phyloP scores from a whole-genome alignment of 257 asterid species.

The Solanum sejunctum region DNA sequence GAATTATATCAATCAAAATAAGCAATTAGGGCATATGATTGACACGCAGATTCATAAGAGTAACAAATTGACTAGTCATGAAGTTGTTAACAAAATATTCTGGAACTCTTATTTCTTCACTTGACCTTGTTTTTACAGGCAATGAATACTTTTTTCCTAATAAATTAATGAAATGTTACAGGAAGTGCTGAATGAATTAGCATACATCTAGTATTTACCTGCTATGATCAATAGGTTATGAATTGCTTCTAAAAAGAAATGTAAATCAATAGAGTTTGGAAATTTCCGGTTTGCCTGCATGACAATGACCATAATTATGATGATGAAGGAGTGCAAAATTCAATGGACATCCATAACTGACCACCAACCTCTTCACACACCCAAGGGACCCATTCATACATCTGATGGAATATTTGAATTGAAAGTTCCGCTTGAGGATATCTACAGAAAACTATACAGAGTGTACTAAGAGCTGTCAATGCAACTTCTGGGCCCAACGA shows the following conservation, averaged over 20 bases:
- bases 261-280: slow-evolving; percentile 30
- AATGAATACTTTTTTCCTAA: neutral
- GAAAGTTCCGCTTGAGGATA: slow-evolving; percentile 48
- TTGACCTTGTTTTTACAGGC: neutral
- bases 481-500: slow-evolving; percentile 40
- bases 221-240: slow-evolving; percentile 43
- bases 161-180: neutral
- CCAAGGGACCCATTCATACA: slow-evolving; percentile 76
- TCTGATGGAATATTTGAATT: slow-evolving; percentile 34
- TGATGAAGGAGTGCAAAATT: neutral
- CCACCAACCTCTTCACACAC: slow-evolving; percentile 59
- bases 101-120: neutral
- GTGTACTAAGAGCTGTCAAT: slow-evolving; percentile 58
- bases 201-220: slow-evolving; percentile 26
- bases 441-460: slow-evolving; percentile 61
- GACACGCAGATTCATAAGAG: neutral
- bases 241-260: slow-evolving; percentile 72
- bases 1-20: neutral
- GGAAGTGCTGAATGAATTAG: neutral
- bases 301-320: neutral
- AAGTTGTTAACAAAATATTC: neutral
- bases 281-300: slow-evolving; percentile 52
- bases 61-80: neutral
- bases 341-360: neutral
- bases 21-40: neutral